Conservation (phyloP, 1,284 basidiomycete species). For the Ceratobasidium sp. region DNA sequence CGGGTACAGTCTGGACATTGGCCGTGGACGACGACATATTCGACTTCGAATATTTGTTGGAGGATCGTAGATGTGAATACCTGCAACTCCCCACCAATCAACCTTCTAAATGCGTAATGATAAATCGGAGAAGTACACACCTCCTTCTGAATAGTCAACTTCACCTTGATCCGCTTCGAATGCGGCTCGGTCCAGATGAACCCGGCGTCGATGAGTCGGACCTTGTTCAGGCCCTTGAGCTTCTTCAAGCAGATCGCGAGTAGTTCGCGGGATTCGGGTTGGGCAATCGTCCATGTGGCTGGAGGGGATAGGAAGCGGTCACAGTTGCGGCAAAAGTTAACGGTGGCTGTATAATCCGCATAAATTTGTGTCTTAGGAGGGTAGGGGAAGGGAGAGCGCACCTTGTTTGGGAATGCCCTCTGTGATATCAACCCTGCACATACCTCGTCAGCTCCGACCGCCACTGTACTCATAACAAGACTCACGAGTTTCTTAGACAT, state of each 20-base stretch:
- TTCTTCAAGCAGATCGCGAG: conserved; percentile 93
- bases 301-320: conserved; percentile 97
- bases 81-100: conserved; percentile 58
- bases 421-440: conserved; percentile 90
- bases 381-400: conserved; percentile 56
- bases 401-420: conserved; percentile 98
- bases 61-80: conserved; percentile 95
- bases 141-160: conserved; percentile 98
- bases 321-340: conserved; percentile 96
- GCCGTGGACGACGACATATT: conserved; percentile 94
- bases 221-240: conserved; percentile 94
- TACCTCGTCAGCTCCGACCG: neutral
- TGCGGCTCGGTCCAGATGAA: conserved; percentile 99
- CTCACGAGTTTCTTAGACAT: conserved; percentile 88
- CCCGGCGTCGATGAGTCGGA: conserved; percentile 95
- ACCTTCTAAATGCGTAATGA: neutral
- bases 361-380: conserved; percentile 17
- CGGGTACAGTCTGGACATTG: conserved; percentile 98
- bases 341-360: conserved; percentile 69
- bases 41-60: conserved; percentile 98
- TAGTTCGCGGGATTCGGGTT: conserved; percentile 93
- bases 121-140: conserved; percentile 59
- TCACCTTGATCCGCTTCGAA: conserved; percentile 92
- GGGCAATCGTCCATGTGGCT: conserved; percentile 86
- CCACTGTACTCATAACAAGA: conserved; percentile 51